Evolutionary conservation across 2,329 filamentous ascomycete genomes (phyloP).

Genomic region (Xylaria sp.): DNA sequence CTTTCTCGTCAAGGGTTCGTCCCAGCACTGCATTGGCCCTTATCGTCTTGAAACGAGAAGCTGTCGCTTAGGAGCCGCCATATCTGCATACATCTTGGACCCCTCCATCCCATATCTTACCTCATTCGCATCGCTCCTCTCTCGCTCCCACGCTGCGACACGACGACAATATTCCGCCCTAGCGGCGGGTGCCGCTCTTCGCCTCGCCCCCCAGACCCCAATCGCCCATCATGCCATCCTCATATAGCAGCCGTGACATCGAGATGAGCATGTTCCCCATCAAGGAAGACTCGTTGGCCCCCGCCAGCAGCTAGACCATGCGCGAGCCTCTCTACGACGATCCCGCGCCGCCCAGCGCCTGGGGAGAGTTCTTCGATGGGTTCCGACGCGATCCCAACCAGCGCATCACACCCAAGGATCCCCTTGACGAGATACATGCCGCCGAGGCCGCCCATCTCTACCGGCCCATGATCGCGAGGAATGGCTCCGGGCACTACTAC

Average conservation of each 20-base stretch:
- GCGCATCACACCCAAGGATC: conserved; percentile 54
- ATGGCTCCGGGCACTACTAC: conserved; percentile 52
- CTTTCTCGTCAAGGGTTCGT: background rate
- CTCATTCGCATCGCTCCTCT: background rate
- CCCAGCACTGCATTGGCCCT: background rate
- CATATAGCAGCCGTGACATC: conserved; percentile 44
- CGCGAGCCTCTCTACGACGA: conserved; percentile 55
- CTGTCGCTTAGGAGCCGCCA: background rate
- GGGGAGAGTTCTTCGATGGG: conserved; percentile 60
- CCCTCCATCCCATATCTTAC: background rate
- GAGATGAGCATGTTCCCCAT: conserved; percentile 64
- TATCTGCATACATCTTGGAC: background rate
- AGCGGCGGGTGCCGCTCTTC: conserved; percentile 28
- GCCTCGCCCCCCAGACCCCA: conserved; percentile 7
- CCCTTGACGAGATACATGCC: conserved; percentile 42
- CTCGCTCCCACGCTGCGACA: conserved; percentile 12
- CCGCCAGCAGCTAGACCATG: conserved; percentile 58
- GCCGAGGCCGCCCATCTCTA: conserved; percentile 39
- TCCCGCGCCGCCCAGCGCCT: conserved; percentile 40
- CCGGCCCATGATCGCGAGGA: conserved; percentile 38
- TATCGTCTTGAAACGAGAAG: background rate
- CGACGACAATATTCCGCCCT: conserved; percentile 24
- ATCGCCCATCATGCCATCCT: conserved; percentile 45
- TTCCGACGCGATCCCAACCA: conserved; percentile 66
- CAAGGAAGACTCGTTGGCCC: conserved; percentile 61